phyloP scores from a whole-genome alignment of 192 early-diverging fungal species.

The Coemansia sp. region DNA sequence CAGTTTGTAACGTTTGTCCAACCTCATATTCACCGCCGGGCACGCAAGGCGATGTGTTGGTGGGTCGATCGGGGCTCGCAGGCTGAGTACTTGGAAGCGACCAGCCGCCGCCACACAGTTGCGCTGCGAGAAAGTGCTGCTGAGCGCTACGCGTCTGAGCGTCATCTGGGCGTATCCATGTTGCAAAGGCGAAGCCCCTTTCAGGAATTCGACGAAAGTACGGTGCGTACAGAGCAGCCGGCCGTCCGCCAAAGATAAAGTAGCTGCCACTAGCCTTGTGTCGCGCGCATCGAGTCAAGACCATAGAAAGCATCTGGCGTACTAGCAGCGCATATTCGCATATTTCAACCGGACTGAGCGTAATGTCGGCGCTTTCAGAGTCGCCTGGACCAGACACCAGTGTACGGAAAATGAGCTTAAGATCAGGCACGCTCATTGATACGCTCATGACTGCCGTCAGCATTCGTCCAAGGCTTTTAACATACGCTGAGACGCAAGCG shows the following conservation, averaged over 20 bases:
- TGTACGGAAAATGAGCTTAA: slow-evolving; percentile 37
- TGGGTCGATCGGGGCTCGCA: not conserved
- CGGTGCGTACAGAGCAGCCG: slow-evolving; percentile 11
- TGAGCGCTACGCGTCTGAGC: not conserved
- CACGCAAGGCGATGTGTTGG: slow-evolving; percentile 1
- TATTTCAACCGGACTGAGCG: slow-evolving; percentile 4
- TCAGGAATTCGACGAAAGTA: slow-evolving; percentile 35
- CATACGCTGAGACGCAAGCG: slow-evolving; percentile 9
- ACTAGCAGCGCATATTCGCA: slow-evolving; percentile 20
- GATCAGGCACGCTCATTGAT: slow-evolving; percentile 26
- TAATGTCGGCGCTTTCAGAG: not conserved
- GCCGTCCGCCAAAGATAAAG: slow-evolving; percentile 35
- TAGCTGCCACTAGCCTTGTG: slow-evolving; percentile 11
- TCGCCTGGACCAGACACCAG: slow-evolving; percentile 24
- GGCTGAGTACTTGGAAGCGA: slow-evolving; percentile 8
- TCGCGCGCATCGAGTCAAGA: slow-evolving; percentile 22
- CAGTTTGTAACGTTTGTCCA: not conserved
- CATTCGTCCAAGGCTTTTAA: slow-evolving; percentile 19
- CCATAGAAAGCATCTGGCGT: slow-evolving; percentile 20
- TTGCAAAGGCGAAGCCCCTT: slow-evolving; percentile 34
- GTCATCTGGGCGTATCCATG: slow-evolving; percentile 27
- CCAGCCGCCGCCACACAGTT: slow-evolving; percentile 7
- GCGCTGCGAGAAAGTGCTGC: slow-evolving; percentile 25
- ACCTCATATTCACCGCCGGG: not conserved
- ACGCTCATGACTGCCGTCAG: slow-evolving; percentile 27